Evolutionary conservation across 371 early-diverging fungal genomes (phyloP), one percentile per base, ranked within the genome.

Genomic region (Apophysomyces elegans): DNA sequence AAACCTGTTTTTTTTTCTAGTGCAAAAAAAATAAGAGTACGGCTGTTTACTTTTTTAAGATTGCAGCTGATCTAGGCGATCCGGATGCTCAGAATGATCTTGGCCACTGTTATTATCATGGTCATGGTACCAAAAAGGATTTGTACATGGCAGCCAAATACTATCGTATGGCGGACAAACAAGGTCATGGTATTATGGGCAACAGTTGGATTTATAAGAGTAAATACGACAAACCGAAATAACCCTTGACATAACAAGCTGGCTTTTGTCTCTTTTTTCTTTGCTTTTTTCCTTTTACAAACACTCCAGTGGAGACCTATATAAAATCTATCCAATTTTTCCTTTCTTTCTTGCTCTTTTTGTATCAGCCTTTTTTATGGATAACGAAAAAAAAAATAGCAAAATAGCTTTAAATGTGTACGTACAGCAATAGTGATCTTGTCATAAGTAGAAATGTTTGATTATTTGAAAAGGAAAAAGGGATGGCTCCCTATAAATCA

Each of bases 61-160:
- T 95, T 54, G 93, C 96, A 1, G 93, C 95, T 1, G 87, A 94
- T 61, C 79, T 93, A 50, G 95, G 95, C 16, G 95, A 96, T 64
- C 85, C 91, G 2, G 95, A 94, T 75, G 92, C 94, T 1, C 91
- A 92, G 67, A 86, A 91, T 36, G 95, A 92, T 62, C 63, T 95
- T 5, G 96, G 86, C 0, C 84, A 90, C 41, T 90, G 90, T 62
- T 92, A 89, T 62, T 85, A 88, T 58, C 83, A 91, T 50, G 94
- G 92, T 16, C 88, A 90, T 56, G 95, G 95, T 16, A 89, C 91
- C 59, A 93, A 92, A 69, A 84, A 87, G 63, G 91, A 95, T 71
- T 83, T 89, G 75, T 85, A 84, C 63, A 68, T 81, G 64, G 93
- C 95, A 5, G 96, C 96, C 11, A 86, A 88, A 65, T 95, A 93